These are phyloP conservation scores for Botrytis porri DNA, from an alignment of 2,329 filamentous ascomycete species.

Conservation along the genomic window DNA sequence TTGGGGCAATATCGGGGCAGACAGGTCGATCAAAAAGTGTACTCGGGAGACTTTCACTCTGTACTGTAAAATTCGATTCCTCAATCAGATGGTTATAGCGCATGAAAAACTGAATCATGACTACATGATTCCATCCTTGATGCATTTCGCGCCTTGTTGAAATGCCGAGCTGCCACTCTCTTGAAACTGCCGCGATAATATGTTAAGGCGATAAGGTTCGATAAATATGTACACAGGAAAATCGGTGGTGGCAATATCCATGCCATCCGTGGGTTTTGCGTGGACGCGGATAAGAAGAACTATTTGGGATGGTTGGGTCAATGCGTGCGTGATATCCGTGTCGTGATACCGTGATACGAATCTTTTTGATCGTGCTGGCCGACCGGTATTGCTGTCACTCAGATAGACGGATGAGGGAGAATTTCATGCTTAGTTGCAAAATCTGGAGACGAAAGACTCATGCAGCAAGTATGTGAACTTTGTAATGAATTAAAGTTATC, in stretches of 20 bases:
- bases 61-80: background rate
- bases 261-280: background rate
- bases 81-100: background rate
- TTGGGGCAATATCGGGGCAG: background rate
- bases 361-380: background rate
- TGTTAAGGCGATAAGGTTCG: background rate
- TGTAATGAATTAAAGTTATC: background rate
- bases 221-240: background rate
- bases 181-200: background rate
- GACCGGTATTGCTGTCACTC: background rate
- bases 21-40: background rate
- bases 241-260: background rate
- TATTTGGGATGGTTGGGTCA: background rate
- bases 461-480: background rate
- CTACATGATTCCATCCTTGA: background rate
- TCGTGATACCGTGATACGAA: constrained; percentile 6
- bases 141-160: background rate
- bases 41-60: background rate
- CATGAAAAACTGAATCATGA: background rate
- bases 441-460: background rate
- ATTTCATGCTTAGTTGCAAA: background rate
- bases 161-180: background rate
- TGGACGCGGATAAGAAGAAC: background rate
- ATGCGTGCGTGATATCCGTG: background rate
- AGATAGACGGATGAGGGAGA: background rate